phyloP scores from a whole-genome alignment of 2,329 filamentous ascomycete genomes.

The Ceratocystis destructans region DNA sequence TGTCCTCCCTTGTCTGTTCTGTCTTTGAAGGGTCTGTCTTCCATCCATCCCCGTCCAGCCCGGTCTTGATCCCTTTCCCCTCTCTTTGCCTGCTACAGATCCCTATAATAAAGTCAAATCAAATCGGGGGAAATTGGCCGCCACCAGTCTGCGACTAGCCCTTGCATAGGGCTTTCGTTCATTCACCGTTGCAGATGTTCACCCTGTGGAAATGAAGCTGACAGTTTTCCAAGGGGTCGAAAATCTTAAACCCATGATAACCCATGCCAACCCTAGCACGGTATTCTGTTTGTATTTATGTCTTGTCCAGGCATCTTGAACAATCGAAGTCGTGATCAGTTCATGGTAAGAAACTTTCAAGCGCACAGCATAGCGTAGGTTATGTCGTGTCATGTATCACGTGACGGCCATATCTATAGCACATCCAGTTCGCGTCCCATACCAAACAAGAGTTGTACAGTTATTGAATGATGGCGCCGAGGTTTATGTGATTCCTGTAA shows the following conservation, averaged over 20 bases:
- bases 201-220: not conserved
- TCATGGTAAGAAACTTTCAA: too few species aligned
- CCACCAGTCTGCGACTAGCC: not conserved
- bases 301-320: too few species aligned
- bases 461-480: too few species aligned
- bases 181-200: not conserved
- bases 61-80: not conserved
- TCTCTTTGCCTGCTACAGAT: not conserved
- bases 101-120: slow-evolving; percentile 1
- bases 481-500: not conserved
- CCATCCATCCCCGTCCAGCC: not conserved
- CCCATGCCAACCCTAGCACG: not conserved
- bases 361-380: too few species aligned
- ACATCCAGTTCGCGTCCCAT: too few species aligned
- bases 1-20: not conserved
- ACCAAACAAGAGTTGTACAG: too few species aligned
- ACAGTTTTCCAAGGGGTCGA: not conserved
- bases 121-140: not conserved
- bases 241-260: not conserved
- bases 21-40: not conserved
- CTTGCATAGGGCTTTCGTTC: not conserved
- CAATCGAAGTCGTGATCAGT: too few species aligned
- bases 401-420: too few species aligned
- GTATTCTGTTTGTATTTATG: too few species aligned
- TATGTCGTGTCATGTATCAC: too few species aligned